Conservation (phyloP, 257 asterid genomes). For the Fraxinus anomala region DNA sequence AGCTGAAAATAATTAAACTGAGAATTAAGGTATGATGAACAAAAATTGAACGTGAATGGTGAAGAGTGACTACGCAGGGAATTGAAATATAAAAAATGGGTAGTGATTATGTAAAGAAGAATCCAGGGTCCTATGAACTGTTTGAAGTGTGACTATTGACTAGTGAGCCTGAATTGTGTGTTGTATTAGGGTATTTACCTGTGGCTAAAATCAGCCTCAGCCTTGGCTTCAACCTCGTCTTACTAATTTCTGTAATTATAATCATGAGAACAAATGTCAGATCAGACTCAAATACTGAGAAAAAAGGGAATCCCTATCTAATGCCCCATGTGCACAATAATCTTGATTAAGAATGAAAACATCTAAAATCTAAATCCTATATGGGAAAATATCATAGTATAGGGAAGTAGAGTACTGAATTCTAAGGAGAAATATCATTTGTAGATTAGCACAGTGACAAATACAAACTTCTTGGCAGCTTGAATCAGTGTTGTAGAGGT, state of each 20-base stretch:
- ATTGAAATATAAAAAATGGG: neutral
- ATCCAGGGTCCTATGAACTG: neutral
- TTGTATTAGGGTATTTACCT: conserved; percentile 25
- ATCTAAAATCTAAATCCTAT: neutral
- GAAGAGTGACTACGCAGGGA: neutral
- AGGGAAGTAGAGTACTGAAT: neutral
- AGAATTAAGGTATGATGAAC: conserved; percentile 9
- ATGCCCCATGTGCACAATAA: neutral
- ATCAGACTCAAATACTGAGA: neutral
- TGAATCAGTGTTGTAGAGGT: neutral
- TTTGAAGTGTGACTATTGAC: neutral
- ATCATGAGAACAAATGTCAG: neutral
- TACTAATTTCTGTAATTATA: conserved; percentile 16
- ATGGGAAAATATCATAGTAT: neutral
- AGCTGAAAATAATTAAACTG: conserved; percentile 32
- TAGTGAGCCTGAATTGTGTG: neutral
- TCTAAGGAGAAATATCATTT: neutral
- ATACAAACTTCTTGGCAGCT: neutral
- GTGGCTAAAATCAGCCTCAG: conserved; percentile 23
- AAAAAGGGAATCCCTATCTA: neutral
- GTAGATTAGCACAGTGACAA: neutral
- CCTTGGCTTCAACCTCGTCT: too few species aligned
- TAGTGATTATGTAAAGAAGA: neutral
- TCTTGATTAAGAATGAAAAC: neutral
- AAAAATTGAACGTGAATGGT: neutral